phyloP scores from a whole-genome alignment of 306 rosid species.

The Styphnolobium japonicum region DNA sequence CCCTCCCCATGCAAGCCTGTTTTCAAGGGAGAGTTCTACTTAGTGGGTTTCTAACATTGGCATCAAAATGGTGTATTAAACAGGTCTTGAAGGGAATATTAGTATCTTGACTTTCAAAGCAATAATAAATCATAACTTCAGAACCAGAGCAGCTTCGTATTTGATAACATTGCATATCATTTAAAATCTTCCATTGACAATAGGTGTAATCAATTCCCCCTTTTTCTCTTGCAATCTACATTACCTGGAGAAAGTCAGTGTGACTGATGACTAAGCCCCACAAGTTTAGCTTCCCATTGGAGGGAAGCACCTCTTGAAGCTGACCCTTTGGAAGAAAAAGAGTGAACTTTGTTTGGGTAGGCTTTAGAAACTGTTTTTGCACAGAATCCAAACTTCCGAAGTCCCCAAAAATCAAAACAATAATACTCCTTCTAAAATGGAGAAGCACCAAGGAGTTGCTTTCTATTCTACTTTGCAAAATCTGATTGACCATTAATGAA shows the following conservation, averaged over 20 bases:
- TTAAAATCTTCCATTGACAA: neutral
- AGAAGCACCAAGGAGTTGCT: neutral
- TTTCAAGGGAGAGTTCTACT: too few relatives aligned
- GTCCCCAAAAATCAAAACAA: neutral
- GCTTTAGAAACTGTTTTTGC: neutral
- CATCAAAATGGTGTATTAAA: neutral
- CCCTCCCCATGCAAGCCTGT: too few relatives aligned
- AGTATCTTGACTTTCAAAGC: too few relatives aligned
- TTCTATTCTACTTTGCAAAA: neutral
- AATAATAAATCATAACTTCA: neutral
- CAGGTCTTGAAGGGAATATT: neutral
- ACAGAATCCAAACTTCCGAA: neutral
- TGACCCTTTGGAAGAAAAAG: neutral
- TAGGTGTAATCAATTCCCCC: neutral
- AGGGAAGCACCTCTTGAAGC: neutral
- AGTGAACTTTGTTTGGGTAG: neutral
- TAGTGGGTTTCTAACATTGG: too few relatives aligned
- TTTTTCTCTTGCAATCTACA: neutral
- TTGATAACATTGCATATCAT: neutral
- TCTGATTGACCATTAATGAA: neutral
- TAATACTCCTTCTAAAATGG: neutral
- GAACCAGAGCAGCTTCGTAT: neutral
- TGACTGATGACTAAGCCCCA: neutral
- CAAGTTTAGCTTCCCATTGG: neutral
- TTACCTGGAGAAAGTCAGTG: neutral